phyloP scores from a whole-genome alignment of 225 moss, liverwort and hornwort species.

The Thuidium tamariscinum region DNA sequence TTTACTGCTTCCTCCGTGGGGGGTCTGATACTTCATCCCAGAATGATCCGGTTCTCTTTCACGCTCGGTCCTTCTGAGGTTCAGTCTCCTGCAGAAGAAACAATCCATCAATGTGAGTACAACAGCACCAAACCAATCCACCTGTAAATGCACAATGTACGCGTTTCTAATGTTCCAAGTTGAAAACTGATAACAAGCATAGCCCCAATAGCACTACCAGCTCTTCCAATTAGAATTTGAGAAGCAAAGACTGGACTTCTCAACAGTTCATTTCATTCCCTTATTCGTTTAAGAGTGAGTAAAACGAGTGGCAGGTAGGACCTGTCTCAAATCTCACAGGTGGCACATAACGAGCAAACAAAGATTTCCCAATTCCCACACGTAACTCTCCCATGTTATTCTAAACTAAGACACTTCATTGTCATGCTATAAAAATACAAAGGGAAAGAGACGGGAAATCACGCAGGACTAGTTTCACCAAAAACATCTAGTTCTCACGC shows the following conservation, averaged over 20 bases:
- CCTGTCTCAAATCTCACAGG: background rate
- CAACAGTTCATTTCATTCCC: conserved; percentile 70
- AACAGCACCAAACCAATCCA: background rate
- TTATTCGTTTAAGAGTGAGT: conserved; percentile 59
- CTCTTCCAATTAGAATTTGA: background rate
- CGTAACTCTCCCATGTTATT: background rate
- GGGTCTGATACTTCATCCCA: too few relatives aligned
- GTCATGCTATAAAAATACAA: background rate
- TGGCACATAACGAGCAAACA: background rate
- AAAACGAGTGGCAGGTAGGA: conserved; percentile 60
- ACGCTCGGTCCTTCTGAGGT: too few relatives aligned
- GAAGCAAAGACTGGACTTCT: background rate
- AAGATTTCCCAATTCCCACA: background rate
- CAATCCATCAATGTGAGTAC: background rate
- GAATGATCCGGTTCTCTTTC: too few relatives aligned
- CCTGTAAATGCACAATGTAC: background rate
- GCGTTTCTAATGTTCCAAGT: background rate
- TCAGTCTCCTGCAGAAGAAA: conserved; percentile 7
- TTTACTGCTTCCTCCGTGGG: background rate
- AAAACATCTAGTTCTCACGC: background rate
- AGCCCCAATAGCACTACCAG: background rate
- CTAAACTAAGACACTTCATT: background rate
- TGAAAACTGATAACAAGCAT: background rate
- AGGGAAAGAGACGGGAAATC: background rate
- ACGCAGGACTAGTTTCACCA: background rate